Evolutionary conservation across 805 yeast genomes (phyloP), one percentile per base, ranked within the genome.

Genomic region (Zygotorulaspora florentina): DNA sequence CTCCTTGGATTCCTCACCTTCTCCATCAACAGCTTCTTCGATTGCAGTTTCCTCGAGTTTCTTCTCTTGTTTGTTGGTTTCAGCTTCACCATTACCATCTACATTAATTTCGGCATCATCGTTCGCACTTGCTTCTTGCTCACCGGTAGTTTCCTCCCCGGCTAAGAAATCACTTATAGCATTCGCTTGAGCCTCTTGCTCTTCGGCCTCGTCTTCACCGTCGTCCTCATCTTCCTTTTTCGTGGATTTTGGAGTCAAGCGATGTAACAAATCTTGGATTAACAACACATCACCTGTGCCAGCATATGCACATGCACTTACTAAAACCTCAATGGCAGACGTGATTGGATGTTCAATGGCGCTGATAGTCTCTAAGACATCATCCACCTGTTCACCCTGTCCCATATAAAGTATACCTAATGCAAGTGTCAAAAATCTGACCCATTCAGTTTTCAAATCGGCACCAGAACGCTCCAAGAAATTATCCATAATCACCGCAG

Each of bases 201-300:
- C 72, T 10, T 63, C 71, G 30, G 73, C 79, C 43, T 74, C 78
- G 15, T 79, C 85, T 35, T 79, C 82, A 8, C 80, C 85, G 15
- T 75, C 81, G 0, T 76, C 81, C 10, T 72, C 72, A 15, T 72
- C 72, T 39, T 79, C 85, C 45, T 70, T 69, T 36, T 82, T 79
- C 55, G 79, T 80, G n/a, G 82, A 81, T 45, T 69, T 70, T 38
- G 79, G 77, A 6, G 95, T 85, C 62, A 93, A 80, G 77, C 89
- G 88, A 59, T 88, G 95, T 58, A 91, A 77, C 61, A 93, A 74
- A 31, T 87, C 81, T 72, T 93, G 99, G 51, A 93, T 86, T 71
- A 90, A 93, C 51, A 93, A 76, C 27, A 93, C 99, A 64, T 93
- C 93, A 56, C 99, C 99, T 33, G 98, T 88, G 52, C 98, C 99